Percentiles rank a stretch among this genome's conserved stretches.
phyloP scores from a whole-genome alignment of 257 asterid species.

The Solanum neorickii region DNA sequence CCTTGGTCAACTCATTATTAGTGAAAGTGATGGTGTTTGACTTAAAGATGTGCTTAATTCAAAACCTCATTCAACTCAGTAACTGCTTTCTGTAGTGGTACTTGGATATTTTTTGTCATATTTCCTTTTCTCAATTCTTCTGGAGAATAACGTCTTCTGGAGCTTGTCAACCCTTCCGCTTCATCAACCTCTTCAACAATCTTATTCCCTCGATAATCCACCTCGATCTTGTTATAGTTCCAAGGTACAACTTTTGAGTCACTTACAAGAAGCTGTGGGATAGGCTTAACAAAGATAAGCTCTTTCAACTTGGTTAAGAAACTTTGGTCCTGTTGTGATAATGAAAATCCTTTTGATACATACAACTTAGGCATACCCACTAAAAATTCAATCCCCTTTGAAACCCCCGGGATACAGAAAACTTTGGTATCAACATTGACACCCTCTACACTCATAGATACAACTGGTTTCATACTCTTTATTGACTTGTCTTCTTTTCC shows the following conservation, averaged over 20 bases:
- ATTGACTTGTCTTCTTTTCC: not conserved
- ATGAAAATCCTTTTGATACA: not conserved
- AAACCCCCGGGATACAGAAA: fast-evolving
- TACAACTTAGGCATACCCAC: not conserved
- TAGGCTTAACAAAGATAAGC: not conserved
- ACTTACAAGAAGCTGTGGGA: fast-evolving
- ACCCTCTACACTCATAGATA: not conserved
- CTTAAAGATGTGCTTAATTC: no score
- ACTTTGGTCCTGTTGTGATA: no score
- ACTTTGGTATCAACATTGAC: not conserved
- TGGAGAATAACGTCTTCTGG: fast-evolving
- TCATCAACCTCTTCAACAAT: not conserved
- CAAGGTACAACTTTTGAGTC: fast-evolving
- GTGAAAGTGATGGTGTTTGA: no score
- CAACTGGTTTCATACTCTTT: not conserved
- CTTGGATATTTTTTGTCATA: not conserved
- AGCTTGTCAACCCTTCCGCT: not conserved
- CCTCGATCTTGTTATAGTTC: not conserved
- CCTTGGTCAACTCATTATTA: no score
- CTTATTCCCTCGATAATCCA: not conserved
- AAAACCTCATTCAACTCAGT: no score
- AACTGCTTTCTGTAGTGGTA: not conserved
- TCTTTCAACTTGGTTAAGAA: not conserved
- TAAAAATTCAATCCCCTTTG: fast-evolving
- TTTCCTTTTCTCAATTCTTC: not conserved